Evolutionary conservation across 2,329 filamentous ascomycete genomes (phyloP), one percentile per base, ranked within the genome.

Genomic region (Pestalotiopsis sp.): DNA sequence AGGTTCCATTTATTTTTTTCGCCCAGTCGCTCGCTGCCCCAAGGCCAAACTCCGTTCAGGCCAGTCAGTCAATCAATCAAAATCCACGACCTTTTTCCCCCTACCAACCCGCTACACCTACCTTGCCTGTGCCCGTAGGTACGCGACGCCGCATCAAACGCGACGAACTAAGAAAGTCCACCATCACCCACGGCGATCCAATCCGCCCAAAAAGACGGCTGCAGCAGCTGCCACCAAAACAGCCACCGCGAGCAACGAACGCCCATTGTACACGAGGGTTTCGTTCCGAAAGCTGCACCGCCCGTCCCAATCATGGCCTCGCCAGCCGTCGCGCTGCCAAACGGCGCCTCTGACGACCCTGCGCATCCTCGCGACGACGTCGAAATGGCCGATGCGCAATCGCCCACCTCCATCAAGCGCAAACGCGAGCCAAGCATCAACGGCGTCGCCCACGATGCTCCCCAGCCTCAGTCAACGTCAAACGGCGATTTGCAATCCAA

Each of bases 361-460:
- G 68, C 68, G 64, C 64, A 68, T 38, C 38, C 68, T 12, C 60
- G 67, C 68, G 27, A 69, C 73, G 68, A 69, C 73, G 64, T 71
- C 52, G 67, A 71, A 58, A 68, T 68, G 60, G 62, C 69, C 68
- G 66, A 67, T 66, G 36, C 23, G 39, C 27, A 52, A 2, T 59
- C 27, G 3, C 12, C 41, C 52, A 59, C 31, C 64, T n/a, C 56
- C 52, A 71, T 71, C 65, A 79, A 79, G 75, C 77, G 77, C 74
- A 79, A 79, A 75, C 77, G 76, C 71, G 77, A 78, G 68, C 68
- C 71, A 23, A 72, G 70, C 69, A 71, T 62, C 20, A 67, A 75
- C 31, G 73, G 72, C 56, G 68, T 69, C 38, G 73, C 72, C 5
- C 23, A 73, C 68, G 60, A 68, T 69, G 61, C 74, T 74, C 68